Conservation (phyloP, 2,329 filamentous ascomycete species). For the Colletotrichum karsti region DNA sequence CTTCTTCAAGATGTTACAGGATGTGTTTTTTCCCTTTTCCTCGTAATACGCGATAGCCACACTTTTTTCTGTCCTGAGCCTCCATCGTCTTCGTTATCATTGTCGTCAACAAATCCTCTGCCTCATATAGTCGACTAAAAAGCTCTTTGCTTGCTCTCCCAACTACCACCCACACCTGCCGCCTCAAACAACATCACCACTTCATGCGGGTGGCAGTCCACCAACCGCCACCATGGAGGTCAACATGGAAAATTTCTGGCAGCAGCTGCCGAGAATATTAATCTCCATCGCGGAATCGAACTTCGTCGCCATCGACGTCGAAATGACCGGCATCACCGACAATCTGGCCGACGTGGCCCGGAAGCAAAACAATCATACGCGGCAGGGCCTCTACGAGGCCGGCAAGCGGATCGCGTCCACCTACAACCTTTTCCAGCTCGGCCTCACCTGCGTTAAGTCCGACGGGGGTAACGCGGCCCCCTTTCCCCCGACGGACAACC, state of each 20-base stretch:
- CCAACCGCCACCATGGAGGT: constrained; percentile 27
- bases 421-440: constrained; percentile 45
- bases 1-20: too few relatives aligned
- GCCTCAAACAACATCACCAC: background rate
- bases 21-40: too few relatives aligned
- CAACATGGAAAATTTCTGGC: constrained; percentile 30
- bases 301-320: constrained; percentile 45
- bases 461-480: constrained; percentile 3
- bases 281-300: constrained; percentile 37
- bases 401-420: constrained; percentile 37
- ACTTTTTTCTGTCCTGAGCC: too few relatives aligned
- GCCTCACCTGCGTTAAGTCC: constrained; percentile 41
- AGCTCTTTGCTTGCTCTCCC: too few relatives aligned
- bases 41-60: too few relatives aligned
- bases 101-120: too few relatives aligned
- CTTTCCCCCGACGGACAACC: too few relatives aligned
- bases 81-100: too few relatives aligned
- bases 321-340: constrained; percentile 39
- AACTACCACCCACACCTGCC: background rate
- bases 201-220: background rate
- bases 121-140: too few relatives aligned
- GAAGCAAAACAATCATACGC: background rate
- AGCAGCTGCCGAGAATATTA: constrained; percentile 38
- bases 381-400: constrained; percentile 35
- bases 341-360: background rate